These are phyloP conservation scores for Xenosphaeropsis pyriputrescens DNA, from an alignment of 2,329 filamentous ascomycete genomes.

Conservation along the genomic window DNA sequence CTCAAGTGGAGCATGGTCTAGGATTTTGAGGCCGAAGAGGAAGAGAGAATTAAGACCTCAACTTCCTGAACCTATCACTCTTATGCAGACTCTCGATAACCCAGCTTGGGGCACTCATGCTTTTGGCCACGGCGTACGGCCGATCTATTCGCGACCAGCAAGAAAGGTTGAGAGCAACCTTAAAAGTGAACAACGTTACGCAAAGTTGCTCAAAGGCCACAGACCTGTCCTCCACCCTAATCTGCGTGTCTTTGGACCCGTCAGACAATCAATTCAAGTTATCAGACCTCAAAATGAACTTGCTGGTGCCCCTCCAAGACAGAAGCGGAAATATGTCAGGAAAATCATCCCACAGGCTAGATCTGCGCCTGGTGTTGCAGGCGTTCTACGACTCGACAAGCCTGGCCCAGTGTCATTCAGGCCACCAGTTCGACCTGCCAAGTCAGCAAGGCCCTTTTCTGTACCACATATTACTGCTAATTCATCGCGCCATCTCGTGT, in stretches of 20 bases:
- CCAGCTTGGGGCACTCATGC: constrained; percentile 14
- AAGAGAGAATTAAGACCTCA: constrained; percentile 1
- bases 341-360: too few species aligned
- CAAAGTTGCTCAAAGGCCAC: constrained; percentile 8
- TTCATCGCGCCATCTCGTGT: constrained; percentile 14
- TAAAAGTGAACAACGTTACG: constrained; percentile 6
- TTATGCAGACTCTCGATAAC: constrained; percentile 13
- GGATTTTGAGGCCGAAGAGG: constrained; percentile 1
- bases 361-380: too few species aligned
- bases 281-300: too few species aligned
- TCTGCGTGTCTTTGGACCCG: too few species aligned
- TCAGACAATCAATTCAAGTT: too few species aligned
- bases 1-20: constrained; percentile 1
- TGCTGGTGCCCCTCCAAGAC: too few species aligned
- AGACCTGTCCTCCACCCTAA: constrained; percentile 8
- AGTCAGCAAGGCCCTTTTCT: too few species aligned
- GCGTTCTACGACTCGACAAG: too few species aligned
- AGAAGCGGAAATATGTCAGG: too few species aligned
- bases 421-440: too few species aligned
- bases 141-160: constrained; percentile 13
- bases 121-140: constrained; percentile 16
- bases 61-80: constrained; percentile 16
- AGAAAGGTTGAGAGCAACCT: constrained; percentile 10
- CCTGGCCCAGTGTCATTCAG: too few species aligned
- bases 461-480: constrained; percentile 1